Evolutionary conservation across 805 yeast species (phyloP).

Genomic region (Candida qinlingensis): DNA sequence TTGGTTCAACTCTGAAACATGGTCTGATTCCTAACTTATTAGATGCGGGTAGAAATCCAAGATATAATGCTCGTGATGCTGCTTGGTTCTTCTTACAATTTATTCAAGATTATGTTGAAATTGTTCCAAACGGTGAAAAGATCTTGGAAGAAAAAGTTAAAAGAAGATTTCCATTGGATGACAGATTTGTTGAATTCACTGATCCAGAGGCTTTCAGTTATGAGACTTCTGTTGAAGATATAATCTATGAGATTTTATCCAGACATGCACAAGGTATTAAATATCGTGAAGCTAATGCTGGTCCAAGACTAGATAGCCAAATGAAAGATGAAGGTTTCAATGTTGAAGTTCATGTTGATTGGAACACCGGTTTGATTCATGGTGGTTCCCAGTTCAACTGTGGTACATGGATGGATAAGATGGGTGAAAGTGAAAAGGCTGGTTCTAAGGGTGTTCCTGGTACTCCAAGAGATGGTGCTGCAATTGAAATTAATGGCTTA

Average conservation of each 20-base stretch:
- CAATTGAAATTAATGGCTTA: conserved; percentile 85
- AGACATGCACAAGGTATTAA: conserved; percentile 87
- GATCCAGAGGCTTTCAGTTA: conserved; percentile 74
- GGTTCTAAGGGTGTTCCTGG: conserved; percentile 91
- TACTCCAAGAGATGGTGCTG: conserved; percentile 97
- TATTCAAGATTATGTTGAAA: conserved; percentile 72
- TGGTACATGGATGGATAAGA: conserved; percentile 99
- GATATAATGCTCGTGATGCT: conserved; percentile 95
- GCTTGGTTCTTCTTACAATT: conserved; percentile 91
- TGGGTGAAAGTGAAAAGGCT: conserved; percentile 91
- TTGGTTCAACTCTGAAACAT: conserved; percentile 88
- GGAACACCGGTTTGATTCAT: conserved; percentile 80
- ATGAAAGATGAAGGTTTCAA: conserved; percentile 93
- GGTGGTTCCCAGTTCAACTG: conserved; percentile 94
- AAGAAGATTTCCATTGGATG: conserved; percentile 88
- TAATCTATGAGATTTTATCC: conserved; percentile 74
- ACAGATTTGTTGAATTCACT: conserved; percentile 61
- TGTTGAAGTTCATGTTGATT: conserved; percentile 74
- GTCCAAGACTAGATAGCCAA: conserved; percentile 79
- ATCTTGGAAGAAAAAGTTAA: conserved; percentile 68
- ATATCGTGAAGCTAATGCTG: conserved; percentile 94
- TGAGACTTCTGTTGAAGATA: conserved; percentile 64
- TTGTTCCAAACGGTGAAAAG: conserved; percentile 62
- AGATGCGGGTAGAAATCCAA: conserved; percentile 90
- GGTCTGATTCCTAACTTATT: conserved; percentile 91